phyloP scores from a whole-genome alignment of 768 basidiomycete genomes.

The Gymnopilus junonius region DNA sequence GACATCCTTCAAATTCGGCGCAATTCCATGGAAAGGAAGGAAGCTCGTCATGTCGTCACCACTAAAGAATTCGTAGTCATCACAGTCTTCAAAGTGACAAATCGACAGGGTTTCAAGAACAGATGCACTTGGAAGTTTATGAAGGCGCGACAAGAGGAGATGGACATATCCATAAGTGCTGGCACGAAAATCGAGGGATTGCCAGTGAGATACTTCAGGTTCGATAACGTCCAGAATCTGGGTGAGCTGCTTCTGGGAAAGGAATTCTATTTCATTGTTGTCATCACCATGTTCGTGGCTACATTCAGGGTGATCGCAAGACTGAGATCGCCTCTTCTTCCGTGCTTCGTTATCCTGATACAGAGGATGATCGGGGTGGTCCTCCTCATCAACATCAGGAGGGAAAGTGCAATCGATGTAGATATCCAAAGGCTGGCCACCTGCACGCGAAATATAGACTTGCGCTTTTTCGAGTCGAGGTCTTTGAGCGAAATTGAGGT shows the following conservation, averaged over 20 bases:
- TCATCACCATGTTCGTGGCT: constrained; percentile 9
- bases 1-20: constrained; percentile 53
- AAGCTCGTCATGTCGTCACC: constrained; percentile 43
- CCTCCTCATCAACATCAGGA: constrained; percentile 30
- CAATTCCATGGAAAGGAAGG: constrained; percentile 56
- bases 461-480: constrained; percentile 48
- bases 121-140: constrained; percentile 51
- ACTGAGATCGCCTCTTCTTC: constrained; percentile 6
- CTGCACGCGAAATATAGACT: constrained; percentile 56
- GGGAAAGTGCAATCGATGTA: constrained; percentile 46
- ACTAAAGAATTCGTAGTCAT: constrained; percentile 43
- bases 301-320: constrained; percentile 18
- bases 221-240: constrained; percentile 47
- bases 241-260: constrained; percentile 37
- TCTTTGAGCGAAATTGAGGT: constrained; percentile 42
- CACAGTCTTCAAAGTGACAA: constrained; percentile 59
- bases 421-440: constrained; percentile 57
- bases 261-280: constrained; percentile 16
- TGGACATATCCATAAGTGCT: constrained; percentile 52
- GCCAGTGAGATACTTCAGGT: constrained; percentile 61
- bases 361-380: constrained; percentile 27
- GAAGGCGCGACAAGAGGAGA: constrained; percentile 44
- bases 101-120: constrained; percentile 57
- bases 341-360: constrained; percentile 25
- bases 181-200: constrained; percentile 49